These are phyloP conservation scores for Fusarium udum DNA, from an alignment of 2,329 filamentous ascomycete species.

Conservation along the genomic window DNA sequence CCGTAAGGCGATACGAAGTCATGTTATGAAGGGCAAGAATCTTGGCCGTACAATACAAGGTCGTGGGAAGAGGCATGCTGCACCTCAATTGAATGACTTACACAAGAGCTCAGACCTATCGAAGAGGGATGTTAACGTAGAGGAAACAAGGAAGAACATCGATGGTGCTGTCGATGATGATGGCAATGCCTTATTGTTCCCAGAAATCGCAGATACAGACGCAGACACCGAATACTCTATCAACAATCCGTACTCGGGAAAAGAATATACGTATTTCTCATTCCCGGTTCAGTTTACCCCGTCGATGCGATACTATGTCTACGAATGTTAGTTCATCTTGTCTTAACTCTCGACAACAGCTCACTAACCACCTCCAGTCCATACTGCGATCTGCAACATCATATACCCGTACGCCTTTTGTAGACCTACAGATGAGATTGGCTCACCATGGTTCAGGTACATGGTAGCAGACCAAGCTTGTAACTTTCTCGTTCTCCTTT, in stretches of 20 bases:
- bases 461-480: conserved; percentile 35
- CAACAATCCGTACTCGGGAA: conserved; percentile 18
- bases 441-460: conserved; percentile 28
- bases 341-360: neutral
- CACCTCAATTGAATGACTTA: neutral
- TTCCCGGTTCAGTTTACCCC: conserved; percentile 35
- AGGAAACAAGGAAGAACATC: neutral
- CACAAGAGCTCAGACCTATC: neutral
- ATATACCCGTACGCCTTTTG: conserved; percentile 35
- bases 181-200: conserved; percentile 19
- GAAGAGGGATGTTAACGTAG: neutral
- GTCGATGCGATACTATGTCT: conserved; percentile 31
- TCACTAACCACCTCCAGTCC: conserved; percentile 14
- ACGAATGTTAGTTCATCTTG: conserved; percentile 27
- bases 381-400: conserved; percentile 20
- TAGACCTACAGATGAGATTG: conserved; percentile 12
- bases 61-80: conserved; percentile 31
- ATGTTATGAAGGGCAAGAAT: conserved; percentile 41
- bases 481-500: neutral
- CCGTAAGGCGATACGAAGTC: conserved; percentile 31
- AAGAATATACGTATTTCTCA: conserved; percentile 32
- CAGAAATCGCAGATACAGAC: conserved; percentile 15
- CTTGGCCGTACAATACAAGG: conserved; percentile 30
- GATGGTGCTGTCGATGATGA: neutral
- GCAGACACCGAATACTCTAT: neutral